phyloP scores from a whole-genome alignment of 2,329 filamentous ascomycete genomes.

The Plectosphaerella plurivora region DNA sequence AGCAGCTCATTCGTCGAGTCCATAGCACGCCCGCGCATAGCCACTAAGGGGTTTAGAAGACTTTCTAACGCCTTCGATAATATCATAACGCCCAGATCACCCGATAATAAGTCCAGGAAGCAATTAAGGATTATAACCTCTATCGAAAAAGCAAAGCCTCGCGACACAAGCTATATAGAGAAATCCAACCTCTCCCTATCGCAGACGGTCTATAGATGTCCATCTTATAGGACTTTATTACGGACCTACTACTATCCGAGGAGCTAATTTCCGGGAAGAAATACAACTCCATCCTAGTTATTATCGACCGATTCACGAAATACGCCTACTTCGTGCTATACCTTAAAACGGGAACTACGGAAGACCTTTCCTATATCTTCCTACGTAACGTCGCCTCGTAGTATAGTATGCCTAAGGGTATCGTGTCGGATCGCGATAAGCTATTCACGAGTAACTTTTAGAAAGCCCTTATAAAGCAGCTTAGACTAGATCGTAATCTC shows the following conservation, averaged over 20 bases:
- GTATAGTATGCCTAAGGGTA: too few species aligned
- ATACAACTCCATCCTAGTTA: slow-evolving; percentile 5
- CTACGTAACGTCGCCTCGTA: too few species aligned
- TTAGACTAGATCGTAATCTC: not conserved
- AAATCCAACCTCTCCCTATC: slow-evolving; percentile 2
- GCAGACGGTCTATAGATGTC: slow-evolving; percentile 5
- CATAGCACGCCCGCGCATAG: not conserved
- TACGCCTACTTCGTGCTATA: slow-evolving; percentile 1
- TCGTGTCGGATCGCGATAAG: not conserved
- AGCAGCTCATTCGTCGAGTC: not conserved
- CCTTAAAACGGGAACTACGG: not conserved
- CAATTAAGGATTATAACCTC: not conserved
- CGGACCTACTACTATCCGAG: slow-evolving; percentile 1
- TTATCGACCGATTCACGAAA: not conserved
- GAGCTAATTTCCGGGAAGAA: not conserved
- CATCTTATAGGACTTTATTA: not conserved
- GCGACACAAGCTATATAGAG: slow-evolving; percentile 3
- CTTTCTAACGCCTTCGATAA: not conserved
- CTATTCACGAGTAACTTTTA: not conserved
- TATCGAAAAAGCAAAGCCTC: not conserved
- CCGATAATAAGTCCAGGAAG: not conserved
- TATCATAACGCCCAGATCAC: not conserved
- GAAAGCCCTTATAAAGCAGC: not conserved
- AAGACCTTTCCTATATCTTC: not conserved
- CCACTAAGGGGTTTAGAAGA: not conserved